Percentiles rank a stretch among this genome's conserved stretches.
phyloP scores from a whole-genome alignment of 768 basidiomycete genomes.

The Hypsizygus marmoreus region DNA sequence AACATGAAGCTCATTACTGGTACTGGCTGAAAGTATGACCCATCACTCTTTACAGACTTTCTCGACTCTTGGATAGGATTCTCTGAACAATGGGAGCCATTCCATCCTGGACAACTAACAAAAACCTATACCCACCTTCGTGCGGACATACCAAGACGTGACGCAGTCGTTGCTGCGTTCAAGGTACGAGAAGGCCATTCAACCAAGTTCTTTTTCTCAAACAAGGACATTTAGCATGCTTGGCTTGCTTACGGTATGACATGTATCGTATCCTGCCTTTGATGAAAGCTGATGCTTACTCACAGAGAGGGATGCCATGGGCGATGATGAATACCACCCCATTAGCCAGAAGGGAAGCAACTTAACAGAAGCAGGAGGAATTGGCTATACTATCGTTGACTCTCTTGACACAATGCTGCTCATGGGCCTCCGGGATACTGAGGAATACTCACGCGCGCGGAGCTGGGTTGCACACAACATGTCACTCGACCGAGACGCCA shows the following conservation, averaged over 20 bases:
- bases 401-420: conserved; percentile 86
- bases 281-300: conserved; percentile 11
- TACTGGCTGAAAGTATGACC: conserved; percentile 10
- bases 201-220: too few species aligned
- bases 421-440: conserved; percentile 78
- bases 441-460: conserved; percentile 77
- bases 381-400: conserved; percentile 89
- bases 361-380: conserved; percentile 74
- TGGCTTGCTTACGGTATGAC: conserved; percentile 80
- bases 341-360: conserved; percentile 75
- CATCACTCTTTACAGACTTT: conserved; percentile 22
- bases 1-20: not conserved
- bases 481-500: conserved; percentile 74
- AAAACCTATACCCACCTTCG: conserved; percentile 25
- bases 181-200: too few species aligned
- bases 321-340: conserved; percentile 91
- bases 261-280: not conserved
- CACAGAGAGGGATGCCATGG: conserved; percentile 87
- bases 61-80: conserved; percentile 42
- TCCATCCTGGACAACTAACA: conserved; percentile 12
- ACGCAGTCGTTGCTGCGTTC: conserved; percentile 79
- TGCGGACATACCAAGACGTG: conserved; percentile 64
- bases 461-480: conserved; percentile 74
- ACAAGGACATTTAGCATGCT: too few species aligned
- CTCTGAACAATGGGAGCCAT: conserved; percentile 38